Conservation (phyloP, 129 eudicot genomes). For the Pseudognaphalium luteoalbum region DNA sequence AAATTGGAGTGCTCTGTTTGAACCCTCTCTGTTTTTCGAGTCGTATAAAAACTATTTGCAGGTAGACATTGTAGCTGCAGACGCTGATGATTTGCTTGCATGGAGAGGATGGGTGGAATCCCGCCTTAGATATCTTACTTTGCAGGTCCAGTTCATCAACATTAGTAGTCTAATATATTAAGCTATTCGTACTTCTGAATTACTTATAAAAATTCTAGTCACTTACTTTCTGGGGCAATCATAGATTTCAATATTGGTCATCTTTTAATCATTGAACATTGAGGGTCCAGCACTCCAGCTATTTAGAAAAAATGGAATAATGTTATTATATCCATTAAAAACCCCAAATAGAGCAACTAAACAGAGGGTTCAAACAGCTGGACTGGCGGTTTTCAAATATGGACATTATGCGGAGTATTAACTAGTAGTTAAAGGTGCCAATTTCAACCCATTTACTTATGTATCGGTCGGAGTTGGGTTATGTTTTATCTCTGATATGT, state of each 20-base stretch:
- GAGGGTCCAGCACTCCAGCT: not conserved
- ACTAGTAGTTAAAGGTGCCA: not conserved
- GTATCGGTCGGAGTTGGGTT: not conserved
- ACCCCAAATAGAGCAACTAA: no score
- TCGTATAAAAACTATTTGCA: constrained; percentile 45
- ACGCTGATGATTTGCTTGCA: constrained; percentile 38
- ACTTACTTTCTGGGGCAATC: not conserved
- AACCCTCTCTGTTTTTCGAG: constrained; percentile 45
- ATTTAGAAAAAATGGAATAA: not conserved
- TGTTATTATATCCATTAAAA: no score
- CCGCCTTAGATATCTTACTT: constrained; percentile 42
- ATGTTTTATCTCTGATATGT: not conserved
- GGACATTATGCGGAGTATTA: not conserved
- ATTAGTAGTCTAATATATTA: constrained; percentile 3
- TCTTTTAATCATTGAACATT: not conserved
- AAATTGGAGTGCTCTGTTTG: constrained; percentile 45
- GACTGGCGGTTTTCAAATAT: not conserved
- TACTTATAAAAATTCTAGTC: constrained; percentile 3
- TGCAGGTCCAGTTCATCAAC: constrained; percentile 30
- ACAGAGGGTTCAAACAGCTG: no score
- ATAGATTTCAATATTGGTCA: not conserved
- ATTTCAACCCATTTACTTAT: not conserved
- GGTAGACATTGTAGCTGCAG: constrained; percentile 44
- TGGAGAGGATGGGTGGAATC: constrained; percentile 55
- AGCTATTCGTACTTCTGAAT: not conserved